phyloP scores from a whole-genome alignment of 1,139 yeast species.

The Geotrichum aggregatum region DNA sequence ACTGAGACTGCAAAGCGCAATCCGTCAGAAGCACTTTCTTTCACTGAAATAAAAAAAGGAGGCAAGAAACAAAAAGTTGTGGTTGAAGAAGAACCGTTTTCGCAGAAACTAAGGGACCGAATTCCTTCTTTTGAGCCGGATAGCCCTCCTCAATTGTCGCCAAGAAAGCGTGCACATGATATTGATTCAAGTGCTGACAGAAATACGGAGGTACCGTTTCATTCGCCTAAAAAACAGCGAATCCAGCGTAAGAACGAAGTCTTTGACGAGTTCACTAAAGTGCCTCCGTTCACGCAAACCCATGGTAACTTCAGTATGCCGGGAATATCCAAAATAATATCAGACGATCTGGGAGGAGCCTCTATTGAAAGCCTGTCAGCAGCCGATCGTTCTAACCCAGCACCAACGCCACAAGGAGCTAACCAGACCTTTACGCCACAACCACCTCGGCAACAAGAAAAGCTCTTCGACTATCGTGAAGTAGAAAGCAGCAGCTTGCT shows the following conservation, averaged over 20 bases:
- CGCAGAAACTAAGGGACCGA: neutral
- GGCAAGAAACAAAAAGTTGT: conserved; percentile 1
- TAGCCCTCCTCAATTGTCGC: neutral
- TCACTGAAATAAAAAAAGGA: neutral
- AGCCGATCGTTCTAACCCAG: no score
- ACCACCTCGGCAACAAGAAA: neutral
- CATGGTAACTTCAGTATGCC: conserved; percentile 42
- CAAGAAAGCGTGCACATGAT: conserved; percentile 9
- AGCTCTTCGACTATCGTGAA: conserved; percentile 19
- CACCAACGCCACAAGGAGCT: neutral
- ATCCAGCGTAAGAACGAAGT: neutral
- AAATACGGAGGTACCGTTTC: neutral
- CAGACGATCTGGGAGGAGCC: conserved; percentile 16
- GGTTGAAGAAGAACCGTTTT: neutral
- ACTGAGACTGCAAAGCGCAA: neutral
- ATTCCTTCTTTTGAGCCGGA: neutral
- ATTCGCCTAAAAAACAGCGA: conserved; percentile 13
- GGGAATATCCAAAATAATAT: conserved; percentile 28
- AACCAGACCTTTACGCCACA: conserved; percentile 4
- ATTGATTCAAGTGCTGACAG: neutral
- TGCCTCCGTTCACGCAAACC: conserved; percentile 44
- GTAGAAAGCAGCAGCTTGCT: conserved; percentile 9
- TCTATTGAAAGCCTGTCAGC: no score
- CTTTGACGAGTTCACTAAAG: conserved; percentile 27
- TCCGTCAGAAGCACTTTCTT: neutral